Conservation (phyloP, 768 basidiomycete genomes). For the Gloeophyllum trabeum region DNA sequence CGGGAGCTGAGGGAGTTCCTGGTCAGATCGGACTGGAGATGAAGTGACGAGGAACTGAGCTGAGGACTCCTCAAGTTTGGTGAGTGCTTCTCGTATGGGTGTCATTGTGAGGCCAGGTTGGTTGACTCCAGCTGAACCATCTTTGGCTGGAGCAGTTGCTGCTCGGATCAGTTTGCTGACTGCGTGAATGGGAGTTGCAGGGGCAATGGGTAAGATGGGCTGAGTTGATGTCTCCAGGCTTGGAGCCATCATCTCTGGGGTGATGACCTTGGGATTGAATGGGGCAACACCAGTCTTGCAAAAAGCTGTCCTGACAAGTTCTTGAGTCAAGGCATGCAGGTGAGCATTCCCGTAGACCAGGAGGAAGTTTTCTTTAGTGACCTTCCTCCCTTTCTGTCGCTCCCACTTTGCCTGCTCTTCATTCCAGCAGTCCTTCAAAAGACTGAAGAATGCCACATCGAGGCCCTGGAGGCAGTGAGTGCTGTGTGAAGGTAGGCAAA, state of each 20-base stretch:
- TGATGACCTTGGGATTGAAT: constrained; percentile 22
- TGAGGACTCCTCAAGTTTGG: not conserved
- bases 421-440: constrained; percentile 19
- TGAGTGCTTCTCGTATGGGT: not conserved
- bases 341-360: constrained; percentile 23
- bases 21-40: not conserved
- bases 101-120: not conserved
- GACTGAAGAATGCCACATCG: constrained; percentile 24
- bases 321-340: constrained; percentile 14
- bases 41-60: not conserved
- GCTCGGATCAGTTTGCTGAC: not conserved
- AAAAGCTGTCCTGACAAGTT: constrained; percentile 25
- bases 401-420: constrained; percentile 14
- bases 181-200: constrained; percentile 12
- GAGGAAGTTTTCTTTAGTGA: constrained; percentile 27
- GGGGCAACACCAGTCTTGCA: constrained; percentile 26
- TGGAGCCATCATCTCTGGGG: constrained; percentile 23
- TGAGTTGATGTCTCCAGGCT: constrained; percentile 17
- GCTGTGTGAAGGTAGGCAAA: constrained; percentile 33
- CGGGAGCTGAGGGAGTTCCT: not conserved
- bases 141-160: not conserved
- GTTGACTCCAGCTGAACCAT: not conserved
- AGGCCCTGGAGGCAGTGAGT: constrained; percentile 34
- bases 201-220: constrained; percentile 14
- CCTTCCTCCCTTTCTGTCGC: constrained; percentile 8